Conservation (phyloP, 139 green algal species). For the Chloropicon primus region DNA sequence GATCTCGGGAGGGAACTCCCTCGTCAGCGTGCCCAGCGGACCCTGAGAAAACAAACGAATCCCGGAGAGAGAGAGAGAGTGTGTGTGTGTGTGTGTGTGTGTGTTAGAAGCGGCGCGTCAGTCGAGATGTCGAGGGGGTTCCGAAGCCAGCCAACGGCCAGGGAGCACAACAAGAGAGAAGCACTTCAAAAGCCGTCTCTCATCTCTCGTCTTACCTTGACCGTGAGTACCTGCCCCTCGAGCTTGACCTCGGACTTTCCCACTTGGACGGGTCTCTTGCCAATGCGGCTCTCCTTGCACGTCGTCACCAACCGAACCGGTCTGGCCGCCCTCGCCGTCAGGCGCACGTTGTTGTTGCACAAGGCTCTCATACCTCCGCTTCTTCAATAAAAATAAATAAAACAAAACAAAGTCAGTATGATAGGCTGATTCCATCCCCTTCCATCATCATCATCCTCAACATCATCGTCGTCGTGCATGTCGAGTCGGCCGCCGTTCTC, state of each 20-base stretch:
- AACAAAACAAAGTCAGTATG: too few species aligned
- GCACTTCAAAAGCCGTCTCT: background rate
- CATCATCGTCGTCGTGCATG: too few species aligned
- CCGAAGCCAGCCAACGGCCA: slow-evolving; percentile 18
- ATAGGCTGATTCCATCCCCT: too few species aligned
- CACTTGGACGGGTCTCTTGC: slow-evolving; percentile 59
- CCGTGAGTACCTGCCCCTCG: slow-evolving; percentile 40
- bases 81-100: background rate
- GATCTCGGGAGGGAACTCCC: slow-evolving; percentile 45
- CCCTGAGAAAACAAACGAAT: slow-evolving; percentile 37
- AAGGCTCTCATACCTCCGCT: background rate
- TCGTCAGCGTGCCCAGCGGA: slow-evolving; percentile 59
- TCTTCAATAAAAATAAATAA: too few species aligned
- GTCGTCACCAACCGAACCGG: background rate
- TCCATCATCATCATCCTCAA: too few species aligned
- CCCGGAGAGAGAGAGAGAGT: background rate
- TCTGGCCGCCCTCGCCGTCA: too few species aligned
- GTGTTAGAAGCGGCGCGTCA: background rate
- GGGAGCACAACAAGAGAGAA: slow-evolving; percentile 1
- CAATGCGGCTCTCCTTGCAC: slow-evolving; percentile 67
- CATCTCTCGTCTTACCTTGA: slow-evolving; percentile 60
- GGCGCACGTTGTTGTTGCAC: too few species aligned
- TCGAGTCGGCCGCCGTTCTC: too few species aligned
- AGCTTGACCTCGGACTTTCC: slow-evolving; percentile 62
- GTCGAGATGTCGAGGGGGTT: slow-evolving; percentile 28